Percentiles rank a stretch among this genome's conserved stretches.
phyloP scores from a whole-genome alignment of 352 stramenopile genomes.

The Phytophthora boehmeriae region DNA sequence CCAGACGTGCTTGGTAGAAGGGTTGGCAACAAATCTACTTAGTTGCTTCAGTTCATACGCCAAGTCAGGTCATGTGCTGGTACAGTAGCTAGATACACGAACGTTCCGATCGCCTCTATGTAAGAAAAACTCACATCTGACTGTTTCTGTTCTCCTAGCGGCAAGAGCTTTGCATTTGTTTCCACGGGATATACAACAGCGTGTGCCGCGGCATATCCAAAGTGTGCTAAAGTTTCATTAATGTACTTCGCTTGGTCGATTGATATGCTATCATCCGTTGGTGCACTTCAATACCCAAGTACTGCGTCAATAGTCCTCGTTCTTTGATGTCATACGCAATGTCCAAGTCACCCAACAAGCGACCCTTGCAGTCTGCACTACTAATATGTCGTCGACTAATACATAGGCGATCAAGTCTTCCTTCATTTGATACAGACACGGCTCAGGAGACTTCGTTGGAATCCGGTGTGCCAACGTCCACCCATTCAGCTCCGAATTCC shows the following conservation, averaged over 20 bases:
- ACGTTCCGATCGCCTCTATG: slow-evolving; percentile 6
- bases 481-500: neutral
- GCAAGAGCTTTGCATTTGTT: slow-evolving; percentile 1
- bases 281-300: slow-evolving; percentile 5
- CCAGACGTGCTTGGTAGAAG: slow-evolving; percentile 2
- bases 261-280: slow-evolving; percentile 1
- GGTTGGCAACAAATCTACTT: slow-evolving; percentile 14
- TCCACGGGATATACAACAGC: slow-evolving; percentile 12
- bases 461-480: neutral
- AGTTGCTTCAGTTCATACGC: slow-evolving; percentile 12
- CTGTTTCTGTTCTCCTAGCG: slow-evolving; percentile 1
- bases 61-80: slow-evolving; percentile 9
- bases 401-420: neutral
- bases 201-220: slow-evolving; percentile 11
- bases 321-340: slow-evolving; percentile 3
- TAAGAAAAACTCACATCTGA: neutral
- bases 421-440: neutral
- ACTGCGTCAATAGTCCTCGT: slow-evolving; percentile 4
- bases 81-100: slow-evolving; percentile 18
- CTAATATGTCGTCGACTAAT: neutral
- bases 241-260: slow-evolving; percentile 6
- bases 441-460: neutral
- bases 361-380: slow-evolving; percentile 4
- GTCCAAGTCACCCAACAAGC: slow-evolving; percentile 11
- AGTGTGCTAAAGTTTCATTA: slow-evolving; percentile 3